Percentiles rank a stretch among this genome's conserved stretches.
phyloP scores from a whole-genome alignment of 805 yeast species.

The Lipomyces japonicus region DNA sequence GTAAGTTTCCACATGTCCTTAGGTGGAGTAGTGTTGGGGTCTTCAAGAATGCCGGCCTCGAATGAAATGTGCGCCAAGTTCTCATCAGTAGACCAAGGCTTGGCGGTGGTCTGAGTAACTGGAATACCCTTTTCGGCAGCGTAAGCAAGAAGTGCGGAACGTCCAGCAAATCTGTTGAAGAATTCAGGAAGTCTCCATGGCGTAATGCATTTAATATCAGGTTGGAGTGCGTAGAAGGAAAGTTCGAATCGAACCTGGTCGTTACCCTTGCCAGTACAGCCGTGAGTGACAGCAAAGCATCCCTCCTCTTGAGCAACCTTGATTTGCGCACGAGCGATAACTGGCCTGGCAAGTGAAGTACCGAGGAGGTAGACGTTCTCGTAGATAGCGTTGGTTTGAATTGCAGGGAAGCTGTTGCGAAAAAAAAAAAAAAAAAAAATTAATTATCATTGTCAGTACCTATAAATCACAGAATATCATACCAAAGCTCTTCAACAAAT shows the following conservation, averaged over 20 bases:
- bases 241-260: slow-evolving; percentile 98
- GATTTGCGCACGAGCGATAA: slow-evolving; percentile 97
- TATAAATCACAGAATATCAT: too few species aligned
- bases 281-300: slow-evolving; percentile 97
- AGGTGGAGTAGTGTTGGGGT: slow-evolving; percentile 98
- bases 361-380: slow-evolving; percentile 96
- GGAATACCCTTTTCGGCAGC: slow-evolving; percentile 90
- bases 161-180: slow-evolving; percentile 94
- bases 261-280: slow-evolving; percentile 99
- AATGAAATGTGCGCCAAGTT: slow-evolving; percentile 98
- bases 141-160: slow-evolving; percentile 91
- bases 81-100: slow-evolving; percentile 99
- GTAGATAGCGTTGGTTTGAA: slow-evolving; percentile 95
- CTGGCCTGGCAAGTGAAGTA: slow-evolving; percentile 98
- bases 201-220: slow-evolving; percentile 93
- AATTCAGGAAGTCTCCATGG: slow-evolving; percentile 99
- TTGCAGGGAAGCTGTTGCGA: slow-evolving; percentile 67
- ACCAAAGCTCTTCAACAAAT: slow-evolving; percentile 84
- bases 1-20: slow-evolving; percentile 99
- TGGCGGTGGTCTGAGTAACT: slow-evolving; percentile 95
- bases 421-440: background rate
- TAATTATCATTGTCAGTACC: background rate
- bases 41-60: slow-evolving; percentile 99
- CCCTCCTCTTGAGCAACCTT: slow-evolving; percentile 95
- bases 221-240: slow-evolving; percentile 95